Conservation (phyloP, 495 filamentous ascomycete genomes). For the Penicillium ochrochloron region DNA sequence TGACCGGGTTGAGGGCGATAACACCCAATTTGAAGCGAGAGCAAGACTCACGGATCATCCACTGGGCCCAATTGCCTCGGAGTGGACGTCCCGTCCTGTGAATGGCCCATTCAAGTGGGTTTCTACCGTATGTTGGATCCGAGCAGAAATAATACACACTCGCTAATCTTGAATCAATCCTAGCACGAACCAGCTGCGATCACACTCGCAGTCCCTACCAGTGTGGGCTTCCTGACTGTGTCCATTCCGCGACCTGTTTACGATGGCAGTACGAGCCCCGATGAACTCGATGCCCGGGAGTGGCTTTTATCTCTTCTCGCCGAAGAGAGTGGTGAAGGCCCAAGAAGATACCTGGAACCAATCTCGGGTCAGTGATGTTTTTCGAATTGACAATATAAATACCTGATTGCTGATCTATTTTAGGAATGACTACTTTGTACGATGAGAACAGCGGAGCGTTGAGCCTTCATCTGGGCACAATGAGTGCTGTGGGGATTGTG, state of each 20-base stretch:
- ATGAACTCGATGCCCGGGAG: slow-evolving; percentile 20
- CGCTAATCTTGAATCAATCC: slow-evolving; percentile 10
- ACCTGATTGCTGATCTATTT: slow-evolving; percentile 14
- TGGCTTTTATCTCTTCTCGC: slow-evolving; percentile 25
- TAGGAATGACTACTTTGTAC: slow-evolving; percentile 35
- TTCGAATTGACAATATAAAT: not conserved
- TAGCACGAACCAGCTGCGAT: slow-evolving; percentile 28
- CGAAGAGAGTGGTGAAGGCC: slow-evolving; percentile 11
- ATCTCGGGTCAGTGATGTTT: slow-evolving; percentile 35
- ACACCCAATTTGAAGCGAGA: slow-evolving; percentile 14
- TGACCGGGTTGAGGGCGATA: not conserved
- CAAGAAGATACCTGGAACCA: slow-evolving; percentile 32
- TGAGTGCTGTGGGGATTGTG: slow-evolving; percentile 30
- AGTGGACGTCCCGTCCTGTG: slow-evolving; percentile 24
- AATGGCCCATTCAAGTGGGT: slow-evolving; percentile 46
- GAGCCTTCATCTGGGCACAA: slow-evolving; percentile 38
- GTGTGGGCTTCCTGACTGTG: slow-evolving; percentile 31
- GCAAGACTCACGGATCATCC: slow-evolving; percentile 26
- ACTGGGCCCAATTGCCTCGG: slow-evolving; percentile 5
- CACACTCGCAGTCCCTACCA: slow-evolving; percentile 29
- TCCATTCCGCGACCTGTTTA: slow-evolving; percentile 28
- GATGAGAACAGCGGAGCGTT: slow-evolving; percentile 21
- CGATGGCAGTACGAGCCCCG: slow-evolving; percentile 9
- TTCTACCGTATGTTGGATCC: slow-evolving; percentile 33
- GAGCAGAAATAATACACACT: not conserved